Percentiles rank a stretch among this genome's conserved stretches.
Evolutionary conservation across 345 rosid genomes (phyloP).

Genomic region (Melaleuca alternifolia): DNA sequence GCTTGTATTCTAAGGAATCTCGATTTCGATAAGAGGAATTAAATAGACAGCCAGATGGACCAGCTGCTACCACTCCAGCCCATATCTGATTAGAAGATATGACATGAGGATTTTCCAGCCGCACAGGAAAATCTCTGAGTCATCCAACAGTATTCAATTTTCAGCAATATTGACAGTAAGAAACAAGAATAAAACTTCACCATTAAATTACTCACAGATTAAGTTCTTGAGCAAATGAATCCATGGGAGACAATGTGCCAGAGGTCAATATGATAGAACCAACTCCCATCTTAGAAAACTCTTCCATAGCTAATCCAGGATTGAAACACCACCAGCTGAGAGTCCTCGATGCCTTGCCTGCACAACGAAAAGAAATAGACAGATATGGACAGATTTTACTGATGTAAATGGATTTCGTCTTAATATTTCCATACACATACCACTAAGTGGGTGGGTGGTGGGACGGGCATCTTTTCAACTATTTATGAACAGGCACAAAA

Average conservation of each 20-base stretch:
- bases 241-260: conserved; percentile 95
- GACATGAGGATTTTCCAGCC: conserved; percentile 95
- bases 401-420: background rate
- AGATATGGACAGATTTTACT: background rate
- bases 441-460: background rate
- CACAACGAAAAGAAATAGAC: conserved; percentile 3
- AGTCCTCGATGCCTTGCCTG: conserved; percentile 75
- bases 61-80: conserved; percentile 88
- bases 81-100: conserved; percentile 83
- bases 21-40: conserved; percentile 82
- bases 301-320: conserved; percentile 95
- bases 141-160: conserved; percentile 4
- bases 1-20: conserved; percentile 77
- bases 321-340: conserved; percentile 99
- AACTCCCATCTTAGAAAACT: conserved; percentile 59
- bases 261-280: conserved; percentile 88
- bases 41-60: conserved; percentile 71
- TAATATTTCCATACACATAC: background rate
- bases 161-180: conserved; percentile 5
- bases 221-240: conserved; percentile 84
- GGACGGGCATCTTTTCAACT: background rate
- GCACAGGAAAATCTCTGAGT: conserved; percentile 79
- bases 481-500: background rate
- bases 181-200: background rate
- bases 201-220: conserved; percentile 49